A percentile compares a stretch with the other conserved stretches of the same genome.
Evolutionary conservation across 2,329 filamentous ascomycete genomes (phyloP).

Genomic region (Bimuria novae-zelandiae): DNA sequence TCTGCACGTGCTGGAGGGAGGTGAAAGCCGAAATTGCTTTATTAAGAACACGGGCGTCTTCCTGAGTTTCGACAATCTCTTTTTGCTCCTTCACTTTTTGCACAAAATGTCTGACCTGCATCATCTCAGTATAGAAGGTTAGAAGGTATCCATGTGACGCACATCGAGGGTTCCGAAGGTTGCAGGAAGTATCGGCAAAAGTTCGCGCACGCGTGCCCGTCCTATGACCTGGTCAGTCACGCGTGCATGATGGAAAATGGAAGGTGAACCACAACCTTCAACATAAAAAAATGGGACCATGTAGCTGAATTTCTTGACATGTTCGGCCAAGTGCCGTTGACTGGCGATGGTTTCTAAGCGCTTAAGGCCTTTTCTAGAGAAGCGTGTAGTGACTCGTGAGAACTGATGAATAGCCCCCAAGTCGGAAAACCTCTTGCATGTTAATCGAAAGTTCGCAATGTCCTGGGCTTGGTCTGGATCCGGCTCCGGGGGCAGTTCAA

Average conservation of each 20-base stretch:
- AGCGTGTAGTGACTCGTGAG: slow-evolving; percentile 56
- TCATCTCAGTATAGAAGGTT: background rate
- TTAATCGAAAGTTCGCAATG: slow-evolving; percentile 54
- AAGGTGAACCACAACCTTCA: slow-evolving; percentile 49
- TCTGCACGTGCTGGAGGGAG: slow-evolving; percentile 66
- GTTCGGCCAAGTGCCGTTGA: slow-evolving; percentile 55
- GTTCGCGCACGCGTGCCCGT: slow-evolving; percentile 47
- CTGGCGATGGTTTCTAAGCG: slow-evolving; percentile 56
- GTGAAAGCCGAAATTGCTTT: slow-evolving; percentile 63
- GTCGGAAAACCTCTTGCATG: slow-evolving; percentile 56
- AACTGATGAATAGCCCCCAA: slow-evolving; percentile 58
- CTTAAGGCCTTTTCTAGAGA: slow-evolving; percentile 55
- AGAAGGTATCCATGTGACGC: background rate
- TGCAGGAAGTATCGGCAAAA: slow-evolving; percentile 43
- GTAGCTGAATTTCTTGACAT: slow-evolving; percentile 65
- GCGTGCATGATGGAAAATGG: slow-evolving; percentile 17
- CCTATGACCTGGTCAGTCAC: slow-evolving; percentile 38
- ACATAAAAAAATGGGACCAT: slow-evolving; percentile 64
- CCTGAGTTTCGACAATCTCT: slow-evolving; percentile 55
- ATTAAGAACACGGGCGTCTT: slow-evolving; percentile 59
- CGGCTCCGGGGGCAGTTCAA: slow-evolving; percentile 51
- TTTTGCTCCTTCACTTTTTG: slow-evolving; percentile 56
- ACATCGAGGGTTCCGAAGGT: slow-evolving; percentile 43
- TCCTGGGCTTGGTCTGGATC: slow-evolving; percentile 50
- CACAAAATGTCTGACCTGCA: slow-evolving; percentile 46